Conservation (phyloP, 2,329 filamentous ascomycete genomes). For the Colletotrichum sp. region DNA sequence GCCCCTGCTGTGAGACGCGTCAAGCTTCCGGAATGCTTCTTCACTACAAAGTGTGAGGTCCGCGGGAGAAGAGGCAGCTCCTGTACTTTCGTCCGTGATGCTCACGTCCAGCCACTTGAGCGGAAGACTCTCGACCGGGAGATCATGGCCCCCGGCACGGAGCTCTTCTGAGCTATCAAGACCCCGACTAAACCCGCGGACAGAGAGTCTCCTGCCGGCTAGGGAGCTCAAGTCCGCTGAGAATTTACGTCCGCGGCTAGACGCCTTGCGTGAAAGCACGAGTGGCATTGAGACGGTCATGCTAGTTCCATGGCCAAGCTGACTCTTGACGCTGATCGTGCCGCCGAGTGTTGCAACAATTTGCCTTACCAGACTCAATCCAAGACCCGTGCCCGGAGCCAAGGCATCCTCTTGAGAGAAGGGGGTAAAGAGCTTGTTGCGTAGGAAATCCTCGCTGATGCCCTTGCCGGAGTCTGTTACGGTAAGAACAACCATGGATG, state of each 20-base stretch:
- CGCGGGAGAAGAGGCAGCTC: not conserved
- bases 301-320: slow-evolving; percentile 56
- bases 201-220: not conserved
- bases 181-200: slow-evolving; percentile 19
- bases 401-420: slow-evolving; percentile 66
- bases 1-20: slow-evolving; percentile 21
- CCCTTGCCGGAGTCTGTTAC: slow-evolving; percentile 68
- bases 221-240: slow-evolving; percentile 7
- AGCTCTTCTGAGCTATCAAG: slow-evolving; percentile 29
- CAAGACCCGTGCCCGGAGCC: slow-evolving; percentile 63
- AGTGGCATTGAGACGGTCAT: slow-evolving; percentile 53
- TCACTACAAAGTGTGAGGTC: slow-evolving; percentile 33
- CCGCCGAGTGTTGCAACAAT: slow-evolving; percentile 63
- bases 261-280: slow-evolving; percentile 9
- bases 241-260: not conserved
- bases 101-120: slow-evolving; percentile 39
- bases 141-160: slow-evolving; percentile 24
- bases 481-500: slow-evolving; percentile 37
- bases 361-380: slow-evolving; percentile 63
- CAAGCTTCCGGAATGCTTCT: slow-evolving; percentile 23
- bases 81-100: slow-evolving; percentile 16
- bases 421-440: slow-evolving; percentile 62
- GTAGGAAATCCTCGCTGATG: slow-evolving; percentile 64
- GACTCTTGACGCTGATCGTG: slow-evolving; percentile 58
- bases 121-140: slow-evolving; percentile 19